These are phyloP conservation scores for Garcileccinum viscosum DNA, from an alignment of 1,284 basidiomycete species.

Conservation along the genomic window DNA sequence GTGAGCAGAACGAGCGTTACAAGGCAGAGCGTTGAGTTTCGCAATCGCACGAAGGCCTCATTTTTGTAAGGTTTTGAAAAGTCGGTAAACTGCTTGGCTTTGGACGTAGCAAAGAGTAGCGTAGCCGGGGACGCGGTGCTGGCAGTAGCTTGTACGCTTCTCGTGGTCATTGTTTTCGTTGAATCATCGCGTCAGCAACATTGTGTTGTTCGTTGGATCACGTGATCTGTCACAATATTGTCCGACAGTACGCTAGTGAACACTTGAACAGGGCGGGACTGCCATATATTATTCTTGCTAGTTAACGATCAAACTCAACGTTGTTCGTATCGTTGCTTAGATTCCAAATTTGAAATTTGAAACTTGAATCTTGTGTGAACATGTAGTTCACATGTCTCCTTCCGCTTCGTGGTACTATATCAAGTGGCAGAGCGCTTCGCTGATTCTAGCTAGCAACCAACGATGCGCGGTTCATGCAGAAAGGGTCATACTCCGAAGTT, in stretches of 20 bases:
- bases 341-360: too few species aligned
- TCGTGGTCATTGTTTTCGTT: constrained; percentile 25
- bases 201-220: neutral
- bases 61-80: constrained; percentile 59
- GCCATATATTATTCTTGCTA: too few species aligned
- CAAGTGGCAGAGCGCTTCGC: neutral
- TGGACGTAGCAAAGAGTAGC: constrained; percentile 30
- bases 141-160: neutral
- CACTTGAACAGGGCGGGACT: too few species aligned
- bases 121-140: constrained; percentile 25
- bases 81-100: constrained; percentile 33
- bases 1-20: constrained; percentile 53
- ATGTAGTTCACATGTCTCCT: neutral
- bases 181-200: neutral
- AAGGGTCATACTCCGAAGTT: neutral
- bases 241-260: too few species aligned
- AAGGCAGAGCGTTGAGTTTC: constrained; percentile 54
- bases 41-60: constrained; percentile 61
- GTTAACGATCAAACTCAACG: too few species aligned
- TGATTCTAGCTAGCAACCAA: neutral
- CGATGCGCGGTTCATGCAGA: neutral
- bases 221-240: too few species aligned
- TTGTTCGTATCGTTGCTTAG: too few species aligned
- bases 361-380: too few species aligned
- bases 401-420: neutral